These are phyloP conservation scores for Excoecaria agallocha DNA, from an alignment of 345 rosid species.

Conservation along the genomic window DNA sequence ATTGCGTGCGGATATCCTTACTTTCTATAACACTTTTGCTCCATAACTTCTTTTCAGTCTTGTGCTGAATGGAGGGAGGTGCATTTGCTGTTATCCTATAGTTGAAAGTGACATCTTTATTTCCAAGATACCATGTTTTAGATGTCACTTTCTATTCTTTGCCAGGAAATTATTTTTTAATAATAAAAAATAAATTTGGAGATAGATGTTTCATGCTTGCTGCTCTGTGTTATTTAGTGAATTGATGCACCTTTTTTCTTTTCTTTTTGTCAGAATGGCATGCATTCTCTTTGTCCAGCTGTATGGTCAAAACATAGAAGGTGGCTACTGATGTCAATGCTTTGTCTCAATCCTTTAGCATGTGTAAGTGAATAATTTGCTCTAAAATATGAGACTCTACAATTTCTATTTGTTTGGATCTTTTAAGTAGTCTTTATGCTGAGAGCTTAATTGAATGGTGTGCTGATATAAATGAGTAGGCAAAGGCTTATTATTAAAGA, in stretches of 20 bases:
- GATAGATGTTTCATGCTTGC: slow-evolving; percentile 5
- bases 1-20: not conserved
- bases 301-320: slow-evolving; percentile 97
- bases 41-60: not conserved
- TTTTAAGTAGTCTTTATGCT: not conserved
- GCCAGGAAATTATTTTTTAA: not conserved
- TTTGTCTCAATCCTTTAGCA: slow-evolving; percentile 81
- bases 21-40: not conserved
- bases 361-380: slow-evolving; percentile 58
- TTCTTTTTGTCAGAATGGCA: slow-evolving; percentile 62
- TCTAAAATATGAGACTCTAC: slow-evolving; percentile 1
- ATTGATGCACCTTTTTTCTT: slow-evolving; percentile 17
- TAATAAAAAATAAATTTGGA: not conserved
- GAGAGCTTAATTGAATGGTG: not conserved
- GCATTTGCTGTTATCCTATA: not conserved
- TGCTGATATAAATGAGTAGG: not conserved
- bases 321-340: slow-evolving; percentile 99
- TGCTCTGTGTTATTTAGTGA: not conserved
- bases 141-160: not conserved
- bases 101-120: not conserved
- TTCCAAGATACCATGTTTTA: not conserved
- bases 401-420: not conserved
- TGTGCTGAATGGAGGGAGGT: not conserved
- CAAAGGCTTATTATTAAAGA: not conserved
- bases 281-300: slow-evolving; percentile 97